Evolutionary conservation across 2,329 filamentous ascomycete species (phyloP).

Genomic region (Stagonosporopsis vannaccii): DNA sequence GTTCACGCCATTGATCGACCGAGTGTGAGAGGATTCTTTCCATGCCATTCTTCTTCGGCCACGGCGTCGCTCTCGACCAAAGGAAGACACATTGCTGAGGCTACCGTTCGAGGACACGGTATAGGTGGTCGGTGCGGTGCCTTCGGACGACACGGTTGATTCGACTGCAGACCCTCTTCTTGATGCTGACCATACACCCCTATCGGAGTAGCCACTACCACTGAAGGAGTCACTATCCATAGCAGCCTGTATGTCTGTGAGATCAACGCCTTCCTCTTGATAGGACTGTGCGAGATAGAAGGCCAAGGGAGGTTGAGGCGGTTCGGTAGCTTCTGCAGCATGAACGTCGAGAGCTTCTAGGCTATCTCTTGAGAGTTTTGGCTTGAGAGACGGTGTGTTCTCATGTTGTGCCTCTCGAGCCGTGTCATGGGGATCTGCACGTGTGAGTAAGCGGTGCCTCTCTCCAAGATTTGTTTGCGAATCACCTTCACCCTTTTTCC

Average conservation of each 20-base stretch:
- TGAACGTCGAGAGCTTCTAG: constrained; percentile 39
- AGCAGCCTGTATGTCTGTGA: constrained; percentile 41
- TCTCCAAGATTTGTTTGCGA: not conserved
- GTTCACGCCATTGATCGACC: constrained; percentile 41
- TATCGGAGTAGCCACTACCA: constrained; percentile 28
- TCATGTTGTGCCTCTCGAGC: constrained; percentile 10
- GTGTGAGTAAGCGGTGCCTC: constrained; percentile 9
- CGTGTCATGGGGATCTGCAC: constrained; percentile 15
- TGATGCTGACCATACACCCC: constrained; percentile 36
- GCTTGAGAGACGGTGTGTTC: constrained; percentile 21
- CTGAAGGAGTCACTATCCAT: constrained; percentile 34
- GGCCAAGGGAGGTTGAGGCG: constrained; percentile 43
- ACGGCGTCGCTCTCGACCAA: constrained; percentile 43
- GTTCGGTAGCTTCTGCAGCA: constrained; percentile 23
- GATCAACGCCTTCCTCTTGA: constrained; percentile 40
- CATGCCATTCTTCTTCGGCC: constrained; percentile 46
- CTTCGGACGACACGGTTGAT: constrained; percentile 42
- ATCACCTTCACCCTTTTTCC: constrained; percentile 41
- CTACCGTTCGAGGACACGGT: constrained; percentile 42
- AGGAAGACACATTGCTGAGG: constrained; percentile 45
- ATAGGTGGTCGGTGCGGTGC: constrained; percentile 42
- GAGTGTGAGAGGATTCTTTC: constrained; percentile 41
- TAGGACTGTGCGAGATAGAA: constrained; percentile 47
- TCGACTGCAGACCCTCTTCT: constrained; percentile 40
- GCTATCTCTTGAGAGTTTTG: constrained; percentile 41